phyloP scores from a whole-genome alignment of 2,329 filamentous ascomycete species.

The Ilyonectria sp. region DNA sequence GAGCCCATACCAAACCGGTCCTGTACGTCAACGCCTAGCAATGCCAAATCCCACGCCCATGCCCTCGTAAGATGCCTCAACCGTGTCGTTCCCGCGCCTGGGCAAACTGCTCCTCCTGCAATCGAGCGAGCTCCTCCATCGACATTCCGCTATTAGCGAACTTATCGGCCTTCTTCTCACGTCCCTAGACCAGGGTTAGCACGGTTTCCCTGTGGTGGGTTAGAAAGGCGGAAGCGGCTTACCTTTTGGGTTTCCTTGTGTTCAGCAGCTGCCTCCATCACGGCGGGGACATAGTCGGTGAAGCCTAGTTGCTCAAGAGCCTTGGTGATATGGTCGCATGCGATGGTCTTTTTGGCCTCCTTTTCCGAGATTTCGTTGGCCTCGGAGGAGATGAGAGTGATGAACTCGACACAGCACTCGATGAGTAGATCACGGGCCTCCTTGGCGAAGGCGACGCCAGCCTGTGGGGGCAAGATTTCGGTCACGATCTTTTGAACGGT shows the following conservation, averaged over 20 bases:
- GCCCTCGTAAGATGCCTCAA: conserved; percentile 34
- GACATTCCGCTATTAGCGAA: conserved; percentile 95
- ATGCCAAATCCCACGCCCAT: conserved; percentile 50
- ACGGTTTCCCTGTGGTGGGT: conserved; percentile 54
- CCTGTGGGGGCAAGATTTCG: conserved; percentile 86
- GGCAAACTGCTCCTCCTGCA: conserved; percentile 94
- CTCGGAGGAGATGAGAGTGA: conserved; percentile 97
- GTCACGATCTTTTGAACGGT: conserved; percentile 90
- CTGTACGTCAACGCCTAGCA: conserved; percentile 53
- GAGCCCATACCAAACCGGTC: conserved; percentile 31
- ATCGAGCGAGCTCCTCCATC: conserved; percentile 87
- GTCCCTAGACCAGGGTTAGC: conserved; percentile 75
- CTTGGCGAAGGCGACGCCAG: conserved; percentile 89
- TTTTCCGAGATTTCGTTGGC: conserved; percentile 99
- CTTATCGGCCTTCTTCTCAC: conserved; percentile 98
- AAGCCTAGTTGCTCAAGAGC: conserved; percentile 95
- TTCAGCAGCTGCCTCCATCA: conserved; percentile 88
- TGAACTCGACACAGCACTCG: conserved; percentile 99
- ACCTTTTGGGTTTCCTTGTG: conserved; percentile 96
- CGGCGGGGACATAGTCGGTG: conserved; percentile 89
- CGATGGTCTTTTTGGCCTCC: conserved; percentile 99
- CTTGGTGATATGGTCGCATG: conserved; percentile 96
- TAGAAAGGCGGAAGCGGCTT: conserved; percentile 50
- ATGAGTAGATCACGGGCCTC: conserved; percentile 96
- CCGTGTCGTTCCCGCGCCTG: conserved; percentile 69